Conservation (phyloP, 2,329 filamentous ascomycete genomes). For the Ophiosphaerella korrae region DNA sequence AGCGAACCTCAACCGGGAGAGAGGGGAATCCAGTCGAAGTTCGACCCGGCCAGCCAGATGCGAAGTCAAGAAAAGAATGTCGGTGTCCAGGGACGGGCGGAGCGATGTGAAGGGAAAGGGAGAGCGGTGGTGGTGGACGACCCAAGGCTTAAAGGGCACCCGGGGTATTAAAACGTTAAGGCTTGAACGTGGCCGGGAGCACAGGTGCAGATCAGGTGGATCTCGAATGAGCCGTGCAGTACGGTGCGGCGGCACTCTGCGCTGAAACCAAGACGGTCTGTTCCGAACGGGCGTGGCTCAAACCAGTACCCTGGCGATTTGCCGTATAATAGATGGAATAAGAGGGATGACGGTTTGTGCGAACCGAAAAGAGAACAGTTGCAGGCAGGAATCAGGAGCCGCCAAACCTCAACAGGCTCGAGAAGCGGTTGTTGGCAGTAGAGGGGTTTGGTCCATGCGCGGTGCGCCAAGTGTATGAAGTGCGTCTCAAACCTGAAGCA, state of each 20-base stretch:
- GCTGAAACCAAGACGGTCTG: slow-evolving; percentile 45
- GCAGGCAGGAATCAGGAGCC: slow-evolving; percentile 30
- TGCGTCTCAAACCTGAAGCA: slow-evolving; percentile 49
- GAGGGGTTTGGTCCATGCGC: slow-evolving; percentile 36
- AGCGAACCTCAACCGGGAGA: slow-evolving; percentile 39
- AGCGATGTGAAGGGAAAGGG: slow-evolving; percentile 30
- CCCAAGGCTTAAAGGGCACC: slow-evolving; percentile 38
- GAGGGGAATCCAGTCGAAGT: slow-evolving; percentile 42
- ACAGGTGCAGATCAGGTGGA: slow-evolving; percentile 41
- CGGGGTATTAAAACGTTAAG: slow-evolving; percentile 45
- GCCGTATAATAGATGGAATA: slow-evolving; percentile 36
- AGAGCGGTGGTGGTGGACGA: slow-evolving; percentile 38
- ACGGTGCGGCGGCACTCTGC: slow-evolving; percentile 36
- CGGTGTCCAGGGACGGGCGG: slow-evolving; percentile 39
- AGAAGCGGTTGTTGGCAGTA: slow-evolving; percentile 18
- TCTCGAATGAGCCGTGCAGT: slow-evolving; percentile 35
- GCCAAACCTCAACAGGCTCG: slow-evolving; percentile 28
- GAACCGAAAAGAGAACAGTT: slow-evolving; percentile 20
- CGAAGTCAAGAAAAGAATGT: slow-evolving; percentile 48
- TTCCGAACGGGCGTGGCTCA: slow-evolving; percentile 43
- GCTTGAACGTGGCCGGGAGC: slow-evolving; percentile 25
- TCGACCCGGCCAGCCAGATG: slow-evolving; percentile 51
- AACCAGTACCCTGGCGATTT: slow-evolving; percentile 37
- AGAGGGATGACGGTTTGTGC: slow-evolving; percentile 37
- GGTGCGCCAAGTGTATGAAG: slow-evolving; percentile 42